Conservation (phyloP, 495 filamentous ascomycete species). For the Neurospora sp. region DNA sequence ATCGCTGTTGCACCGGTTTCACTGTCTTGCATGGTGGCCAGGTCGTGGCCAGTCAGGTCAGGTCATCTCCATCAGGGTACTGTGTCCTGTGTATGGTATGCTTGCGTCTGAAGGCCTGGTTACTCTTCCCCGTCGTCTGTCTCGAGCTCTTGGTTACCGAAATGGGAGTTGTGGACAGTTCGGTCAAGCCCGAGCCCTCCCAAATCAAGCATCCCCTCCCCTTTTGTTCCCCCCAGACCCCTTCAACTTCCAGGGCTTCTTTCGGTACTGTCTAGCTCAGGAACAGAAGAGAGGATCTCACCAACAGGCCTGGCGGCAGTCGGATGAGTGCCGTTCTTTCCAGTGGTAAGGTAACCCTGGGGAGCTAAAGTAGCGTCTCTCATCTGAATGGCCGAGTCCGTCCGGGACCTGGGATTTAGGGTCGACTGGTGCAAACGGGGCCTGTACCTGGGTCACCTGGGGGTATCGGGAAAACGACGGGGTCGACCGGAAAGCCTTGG, state of each 20-base stretch:
- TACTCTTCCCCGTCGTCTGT: not conserved
- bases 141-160: not conserved
- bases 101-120: not conserved
- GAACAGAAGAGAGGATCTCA: not conserved
- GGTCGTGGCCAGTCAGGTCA: not conserved
- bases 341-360: not conserved
- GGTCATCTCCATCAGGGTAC: not conserved
- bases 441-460: constrained; percentile 1
- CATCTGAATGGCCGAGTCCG: not conserved
- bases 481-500: not conserved
- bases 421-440: not conserved
- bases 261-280: not conserved
- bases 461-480: not conserved
- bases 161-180: not conserved
- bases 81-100: not conserved
- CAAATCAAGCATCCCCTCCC: not conserved
- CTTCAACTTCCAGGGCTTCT: not conserved
- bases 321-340: not conserved
- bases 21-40: not conserved
- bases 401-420: not conserved
- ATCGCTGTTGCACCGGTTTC: not conserved
- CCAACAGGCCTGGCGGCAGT: not conserved
- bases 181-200: not conserved
- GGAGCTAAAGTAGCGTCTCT: not conserved
- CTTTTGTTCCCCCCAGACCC: not conserved